phyloP scores from a whole-genome alignment of 768 basidiomycete species.

The Podaxis sp. region DNA sequence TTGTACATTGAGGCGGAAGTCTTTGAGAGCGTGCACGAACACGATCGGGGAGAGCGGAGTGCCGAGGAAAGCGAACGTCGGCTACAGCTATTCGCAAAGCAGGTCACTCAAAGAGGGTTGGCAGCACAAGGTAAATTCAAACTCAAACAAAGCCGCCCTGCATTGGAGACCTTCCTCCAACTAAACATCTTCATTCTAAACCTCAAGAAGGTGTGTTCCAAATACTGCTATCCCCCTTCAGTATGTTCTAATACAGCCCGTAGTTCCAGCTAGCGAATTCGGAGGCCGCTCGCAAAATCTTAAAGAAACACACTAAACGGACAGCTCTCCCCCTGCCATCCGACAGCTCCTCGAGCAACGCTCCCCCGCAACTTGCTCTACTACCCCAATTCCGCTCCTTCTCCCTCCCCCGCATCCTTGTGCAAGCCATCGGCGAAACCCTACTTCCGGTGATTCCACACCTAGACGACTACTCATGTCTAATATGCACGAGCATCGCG shows the following conservation, averaged over 20 bases:
- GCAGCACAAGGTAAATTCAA: slow-evolving; percentile 55
- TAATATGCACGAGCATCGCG: slow-evolving; percentile 87
- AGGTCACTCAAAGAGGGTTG: slow-evolving; percentile 55
- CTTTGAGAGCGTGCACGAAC: slow-evolving; percentile 73
- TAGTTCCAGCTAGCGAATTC: slow-evolving; percentile 83
- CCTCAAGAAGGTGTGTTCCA: slow-evolving; percentile 66
- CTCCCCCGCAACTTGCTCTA: slow-evolving; percentile 19
- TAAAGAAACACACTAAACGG: slow-evolving; percentile 93
- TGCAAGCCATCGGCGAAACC: slow-evolving; percentile 80
- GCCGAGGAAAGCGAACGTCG: slow-evolving; percentile 70
- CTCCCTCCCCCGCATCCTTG: slow-evolving; percentile 46
- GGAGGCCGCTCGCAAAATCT: slow-evolving; percentile 89
- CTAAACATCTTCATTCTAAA: slow-evolving; percentile 80
- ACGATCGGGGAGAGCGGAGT: slow-evolving; percentile 62
- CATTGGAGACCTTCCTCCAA: slow-evolving; percentile 68
- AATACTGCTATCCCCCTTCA: neutral
- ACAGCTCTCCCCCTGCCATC: slow-evolving; percentile 70
- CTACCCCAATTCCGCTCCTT: slow-evolving; percentile 15
- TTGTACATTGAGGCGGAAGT: slow-evolving; percentile 84
- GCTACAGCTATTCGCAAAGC: slow-evolving; percentile 60
- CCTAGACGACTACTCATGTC: slow-evolving; percentile 82
- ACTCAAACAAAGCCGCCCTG: slow-evolving; percentile 53
- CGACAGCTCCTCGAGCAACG: slow-evolving; percentile 16
- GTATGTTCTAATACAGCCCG: neutral
- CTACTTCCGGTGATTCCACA: slow-evolving; percentile 80